Conservation (phyloP, 2,329 filamentous ascomycete species). For the Arthrobotrys entomopaga region DNA sequence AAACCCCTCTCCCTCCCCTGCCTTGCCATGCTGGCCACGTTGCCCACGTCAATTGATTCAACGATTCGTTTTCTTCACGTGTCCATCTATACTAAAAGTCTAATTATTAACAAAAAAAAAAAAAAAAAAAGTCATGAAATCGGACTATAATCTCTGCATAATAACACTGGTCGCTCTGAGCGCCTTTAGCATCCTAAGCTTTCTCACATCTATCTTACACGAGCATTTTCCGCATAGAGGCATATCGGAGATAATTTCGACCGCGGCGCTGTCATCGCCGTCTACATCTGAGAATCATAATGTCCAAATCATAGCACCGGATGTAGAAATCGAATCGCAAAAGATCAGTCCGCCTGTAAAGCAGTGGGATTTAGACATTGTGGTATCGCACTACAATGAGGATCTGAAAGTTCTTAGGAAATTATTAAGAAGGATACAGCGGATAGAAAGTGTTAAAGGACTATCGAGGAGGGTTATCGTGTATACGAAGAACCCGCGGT, state of each 20-base stretch:
- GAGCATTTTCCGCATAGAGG: no score
- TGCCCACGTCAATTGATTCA: no score
- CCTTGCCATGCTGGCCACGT: no score
- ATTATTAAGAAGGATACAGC: not conserved
- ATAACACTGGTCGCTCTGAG: not conserved
- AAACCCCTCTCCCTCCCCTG: no score
- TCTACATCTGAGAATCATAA: no score
- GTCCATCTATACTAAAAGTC: not conserved
- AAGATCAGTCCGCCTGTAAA: no score
- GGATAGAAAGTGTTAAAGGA: not conserved
- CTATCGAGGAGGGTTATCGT: not conserved
- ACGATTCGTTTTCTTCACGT: not conserved
- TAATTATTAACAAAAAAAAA: no score
- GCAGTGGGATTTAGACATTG: constrained; percentile 7
- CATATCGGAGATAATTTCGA: no score
- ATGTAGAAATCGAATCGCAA: no score
- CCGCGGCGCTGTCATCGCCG: no score
- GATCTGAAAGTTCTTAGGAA: not conserved
- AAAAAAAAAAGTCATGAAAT: constrained; percentile 3
- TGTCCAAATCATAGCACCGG: no score
- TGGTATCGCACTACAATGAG: constrained; percentile 6
- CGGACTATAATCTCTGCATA: not conserved
- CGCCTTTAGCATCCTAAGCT: not conserved
- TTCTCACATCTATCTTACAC: not conserved
- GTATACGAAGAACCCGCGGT: not conserved